Base-by-base conservation (phyloP, 2,329 filamentous ascomycete species). In the Nakataea oryzae region DNA sequence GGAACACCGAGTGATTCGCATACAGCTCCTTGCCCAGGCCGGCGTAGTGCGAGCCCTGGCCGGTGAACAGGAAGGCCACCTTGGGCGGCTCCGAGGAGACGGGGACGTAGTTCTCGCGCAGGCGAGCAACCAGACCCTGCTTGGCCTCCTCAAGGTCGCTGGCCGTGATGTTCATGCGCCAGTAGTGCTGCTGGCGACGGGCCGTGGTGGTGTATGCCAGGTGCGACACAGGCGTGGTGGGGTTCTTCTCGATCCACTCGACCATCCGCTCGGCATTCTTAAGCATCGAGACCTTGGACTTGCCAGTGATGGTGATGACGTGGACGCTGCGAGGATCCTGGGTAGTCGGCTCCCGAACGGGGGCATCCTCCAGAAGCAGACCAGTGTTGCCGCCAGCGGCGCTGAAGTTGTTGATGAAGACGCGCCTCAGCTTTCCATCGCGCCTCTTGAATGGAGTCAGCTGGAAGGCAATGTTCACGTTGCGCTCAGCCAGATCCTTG, bases 371-470 rank as follows among this genome's bases (percentile, higher is more conserved):
- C 2, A 90, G 68, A 8, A 90, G 71, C 28, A 90, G 71, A 21
- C 85, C 83, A 1, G 87, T 89, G 72, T 91, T 91, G 41, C 88
- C 87, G 66, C 87, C 87, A 61, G 87, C 86, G 8, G 87, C 88
- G 65, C 83, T 84, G 69, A 89, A 90, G 74, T 88, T 89, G 75
- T 90, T 90, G 65, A 88, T 72, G 63, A 83, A 82, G 11, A 81
- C 74, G 6, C 76, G 73, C 30, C 79, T 74, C 2, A 76, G 78
- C 68, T 76, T 77, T 26, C 75, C 76, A 58, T 82, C 75, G 32
- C 72, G 74, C 60, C 84, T 76, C 63, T 68, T 68, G 72, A 83
- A 83, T 0, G 79, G 76, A 0, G 79, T 81, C 59, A 77, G 70
- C 65, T 84, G 75, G 64, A 81, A 78, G 1, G 84, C 79, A 66